phyloP scores from a whole-genome alignment of 2,329 filamentous ascomycete genomes.

The Parafenestella ontariensis region DNA sequence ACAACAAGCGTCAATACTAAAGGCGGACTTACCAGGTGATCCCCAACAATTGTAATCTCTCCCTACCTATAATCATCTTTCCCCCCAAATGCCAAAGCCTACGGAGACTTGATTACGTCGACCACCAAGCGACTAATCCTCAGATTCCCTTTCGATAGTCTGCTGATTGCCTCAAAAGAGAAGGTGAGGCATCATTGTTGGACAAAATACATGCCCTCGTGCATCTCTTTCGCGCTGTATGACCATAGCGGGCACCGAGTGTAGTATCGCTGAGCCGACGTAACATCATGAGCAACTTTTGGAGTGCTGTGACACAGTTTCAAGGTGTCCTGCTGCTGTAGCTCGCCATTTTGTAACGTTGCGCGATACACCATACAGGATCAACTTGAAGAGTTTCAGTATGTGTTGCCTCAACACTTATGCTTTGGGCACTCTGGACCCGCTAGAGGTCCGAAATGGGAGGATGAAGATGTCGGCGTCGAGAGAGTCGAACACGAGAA shows the following conservation, averaged over 20 bases:
- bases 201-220: constrained; percentile 18
- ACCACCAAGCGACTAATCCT: constrained; percentile 26
- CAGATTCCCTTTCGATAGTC: constrained; percentile 23
- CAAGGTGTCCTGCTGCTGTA: not conserved
- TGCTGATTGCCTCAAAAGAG: constrained; percentile 19
- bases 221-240: constrained; percentile 21
- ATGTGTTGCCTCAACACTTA: constrained; percentile 41
- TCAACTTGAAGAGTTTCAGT: not conserved
- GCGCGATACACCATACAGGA: not conserved
- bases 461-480: constrained; percentile 34
- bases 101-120: constrained; percentile 26
- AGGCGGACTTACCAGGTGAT: constrained; percentile 15
- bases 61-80: constrained; percentile 15
- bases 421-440: constrained; percentile 43
- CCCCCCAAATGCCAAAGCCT: constrained; percentile 16
- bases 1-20: constrained; percentile 5
- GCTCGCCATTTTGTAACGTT: not conserved
- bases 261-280: constrained; percentile 14
- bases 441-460: constrained; percentile 47
- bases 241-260: constrained; percentile 9
- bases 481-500: constrained; percentile 26
- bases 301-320: not conserved
- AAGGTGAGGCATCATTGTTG: constrained; percentile 18
- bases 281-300: not conserved
- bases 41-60: constrained; percentile 8